phyloP scores from a whole-genome alignment of 495 filamentous ascomycete species.

The Viridothelium virens region DNA sequence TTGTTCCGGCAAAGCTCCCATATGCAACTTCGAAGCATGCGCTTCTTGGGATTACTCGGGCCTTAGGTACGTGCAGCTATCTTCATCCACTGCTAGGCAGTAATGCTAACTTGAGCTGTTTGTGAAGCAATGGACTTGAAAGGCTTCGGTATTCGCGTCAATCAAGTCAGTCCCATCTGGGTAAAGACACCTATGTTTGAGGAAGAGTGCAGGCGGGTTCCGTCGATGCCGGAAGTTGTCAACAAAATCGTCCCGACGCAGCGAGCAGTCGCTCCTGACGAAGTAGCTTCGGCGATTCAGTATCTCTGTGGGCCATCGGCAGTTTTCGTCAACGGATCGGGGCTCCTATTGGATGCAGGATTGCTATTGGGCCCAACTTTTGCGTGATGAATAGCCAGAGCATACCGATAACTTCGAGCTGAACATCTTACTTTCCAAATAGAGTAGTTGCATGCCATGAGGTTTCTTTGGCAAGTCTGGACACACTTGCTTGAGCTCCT shows the following conservation, averaged over 20 bases:
- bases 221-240: background rate
- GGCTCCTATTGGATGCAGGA: constrained; percentile 17
- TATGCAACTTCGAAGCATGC: constrained; percentile 48
- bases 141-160: background rate
- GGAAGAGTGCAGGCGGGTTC: background rate
- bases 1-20: constrained; percentile 32
- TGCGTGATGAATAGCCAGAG: too few relatives aligned
- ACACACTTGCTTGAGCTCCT: too few relatives aligned
- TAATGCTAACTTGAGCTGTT: background rate
- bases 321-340: constrained; percentile 18
- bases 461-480: too few relatives aligned
- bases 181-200: constrained; percentile 18
- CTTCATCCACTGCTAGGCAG: background rate
- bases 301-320: constrained; percentile 19
- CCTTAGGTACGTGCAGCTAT: background rate
- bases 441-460: too few relatives aligned
- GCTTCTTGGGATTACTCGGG: constrained; percentile 38
- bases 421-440: too few relatives aligned
- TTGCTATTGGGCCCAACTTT: background rate
- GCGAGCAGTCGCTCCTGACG: constrained; percentile 9
- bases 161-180: constrained; percentile 18
- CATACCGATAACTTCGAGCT: too few relatives aligned
- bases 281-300: constrained; percentile 14
- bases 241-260: background rate
- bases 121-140: background rate